Evolutionary conservation across 768 basidiomycete species (phyloP).

Genomic region (Pleurotus salmoneostramineus): DNA sequence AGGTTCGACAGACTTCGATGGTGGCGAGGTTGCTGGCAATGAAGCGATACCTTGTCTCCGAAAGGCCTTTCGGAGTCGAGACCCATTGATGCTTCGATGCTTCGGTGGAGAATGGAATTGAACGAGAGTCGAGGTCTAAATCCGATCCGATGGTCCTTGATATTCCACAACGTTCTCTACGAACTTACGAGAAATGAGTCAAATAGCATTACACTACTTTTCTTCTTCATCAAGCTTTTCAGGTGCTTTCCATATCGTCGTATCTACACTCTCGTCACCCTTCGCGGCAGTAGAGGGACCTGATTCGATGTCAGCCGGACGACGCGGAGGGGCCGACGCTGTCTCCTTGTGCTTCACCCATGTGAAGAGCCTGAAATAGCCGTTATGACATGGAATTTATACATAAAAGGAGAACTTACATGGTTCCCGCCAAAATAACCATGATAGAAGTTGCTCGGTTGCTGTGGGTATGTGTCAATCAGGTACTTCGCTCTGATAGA

Average conservation of each 20-base stretch:
- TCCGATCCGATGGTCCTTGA: too few species aligned
- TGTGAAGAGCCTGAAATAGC: slow-evolving; percentile 45
- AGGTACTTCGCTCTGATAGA: not conserved
- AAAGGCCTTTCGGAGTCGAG: too few species aligned
- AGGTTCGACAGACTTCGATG: too few species aligned
- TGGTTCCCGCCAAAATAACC: slow-evolving; percentile 64
- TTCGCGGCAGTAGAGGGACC: slow-evolving; percentile 3
- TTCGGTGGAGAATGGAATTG: too few species aligned
- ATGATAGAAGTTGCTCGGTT: slow-evolving; percentile 63
- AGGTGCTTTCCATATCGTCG: slow-evolving; percentile 20
- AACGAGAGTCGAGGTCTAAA: too few species aligned
- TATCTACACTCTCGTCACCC: slow-evolving; percentile 9
- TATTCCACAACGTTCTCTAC: too few species aligned
- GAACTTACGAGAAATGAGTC: not conserved
- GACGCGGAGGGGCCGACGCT: slow-evolving; percentile 19
- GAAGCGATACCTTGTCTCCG: too few species aligned
- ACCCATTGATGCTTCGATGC: too few species aligned
- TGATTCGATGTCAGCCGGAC: slow-evolving; percentile 36
- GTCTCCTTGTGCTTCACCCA: slow-evolving; percentile 35
- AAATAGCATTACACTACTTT: slow-evolving; percentile 7
- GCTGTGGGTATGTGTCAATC: slow-evolving; percentile 25
- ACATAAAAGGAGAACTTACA: slow-evolving; percentile 35
- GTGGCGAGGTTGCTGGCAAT: too few species aligned
- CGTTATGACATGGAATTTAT: not conserved
- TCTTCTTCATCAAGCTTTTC: slow-evolving; percentile 20